phyloP scores from a whole-genome alignment of 2,329 filamentous ascomycete genomes.

The Thelonectria olida region DNA sequence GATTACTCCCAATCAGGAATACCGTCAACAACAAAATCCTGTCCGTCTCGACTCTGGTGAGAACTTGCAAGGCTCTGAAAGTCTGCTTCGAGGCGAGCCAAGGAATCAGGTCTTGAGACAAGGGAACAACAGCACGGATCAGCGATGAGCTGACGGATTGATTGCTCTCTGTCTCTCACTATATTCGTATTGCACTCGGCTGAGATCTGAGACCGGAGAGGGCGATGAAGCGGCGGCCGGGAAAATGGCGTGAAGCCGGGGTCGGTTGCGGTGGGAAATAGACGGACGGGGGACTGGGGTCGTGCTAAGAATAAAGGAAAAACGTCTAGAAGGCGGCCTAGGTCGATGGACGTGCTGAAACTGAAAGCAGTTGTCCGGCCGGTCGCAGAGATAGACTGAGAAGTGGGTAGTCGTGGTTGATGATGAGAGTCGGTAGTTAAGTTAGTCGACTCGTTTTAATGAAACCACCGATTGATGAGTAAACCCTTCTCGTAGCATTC shows the following conservation, averaged over 20 bases:
- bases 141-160: conserved; percentile 5
- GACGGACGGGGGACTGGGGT: not conserved
- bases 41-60: not conserved
- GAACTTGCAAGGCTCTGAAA: not conserved
- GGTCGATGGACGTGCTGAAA: conserved; percentile 15
- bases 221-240: conserved; percentile 24
- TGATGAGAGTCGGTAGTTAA: not conserved
- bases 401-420: not conserved
- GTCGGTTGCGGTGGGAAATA: not conserved
- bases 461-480: not conserved
- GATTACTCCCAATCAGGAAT: not conserved
- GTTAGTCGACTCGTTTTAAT: not conserved
- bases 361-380: conserved; percentile 9
- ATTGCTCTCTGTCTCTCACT: conserved; percentile 10
- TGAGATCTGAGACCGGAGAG: conserved; percentile 41
- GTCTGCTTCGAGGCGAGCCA: not conserved
- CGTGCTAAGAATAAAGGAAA: conserved; percentile 7
- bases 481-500: no score
- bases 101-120: not conserved
- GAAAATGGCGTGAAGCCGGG: conserved; percentile 14
- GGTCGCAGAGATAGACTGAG: conserved; percentile 11
- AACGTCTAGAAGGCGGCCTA: conserved; percentile 16
- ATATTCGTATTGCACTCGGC: conserved; percentile 26
- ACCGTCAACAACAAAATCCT: not conserved
- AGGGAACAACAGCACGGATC: conserved; percentile 6